A percentile compares a stretch with the other conserved stretches of the same genome.
Conservation (phyloP, 192 early-diverging fungal species). For the Coemansia sp. region DNA sequence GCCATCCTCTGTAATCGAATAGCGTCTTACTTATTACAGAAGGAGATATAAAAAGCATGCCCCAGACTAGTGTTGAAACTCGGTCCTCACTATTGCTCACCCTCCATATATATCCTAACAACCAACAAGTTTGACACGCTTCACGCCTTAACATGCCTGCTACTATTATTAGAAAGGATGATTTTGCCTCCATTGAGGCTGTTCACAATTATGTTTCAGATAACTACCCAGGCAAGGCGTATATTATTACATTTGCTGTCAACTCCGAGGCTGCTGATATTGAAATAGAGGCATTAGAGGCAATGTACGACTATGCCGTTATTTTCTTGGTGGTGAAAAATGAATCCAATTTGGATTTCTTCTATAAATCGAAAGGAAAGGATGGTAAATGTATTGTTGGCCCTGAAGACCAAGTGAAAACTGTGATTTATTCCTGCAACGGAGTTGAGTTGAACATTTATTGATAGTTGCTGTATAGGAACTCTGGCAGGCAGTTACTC, state of each 20-base stretch:
- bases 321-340: neutral
- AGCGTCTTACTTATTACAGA: neutral
- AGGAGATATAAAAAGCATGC: neutral
- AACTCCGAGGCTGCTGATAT: neutral
- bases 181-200: neutral
- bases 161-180: neutral
- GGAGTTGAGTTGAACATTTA: too few relatives aligned
- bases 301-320: neutral
- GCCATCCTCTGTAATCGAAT: neutral
- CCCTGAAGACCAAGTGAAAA: too few relatives aligned
- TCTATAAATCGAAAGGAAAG: too few relatives aligned
- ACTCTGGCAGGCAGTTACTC: too few relatives aligned
- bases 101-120: neutral
- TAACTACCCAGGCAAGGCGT: neutral
- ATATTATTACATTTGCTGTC: neutral
- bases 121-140: neutral
- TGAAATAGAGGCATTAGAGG: neutral
- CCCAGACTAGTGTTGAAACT: neutral
- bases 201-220: neutral
- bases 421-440: too few relatives aligned
- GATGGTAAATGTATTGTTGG: too few relatives aligned
- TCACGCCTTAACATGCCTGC: neutral
- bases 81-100: neutral
- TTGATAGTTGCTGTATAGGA: too few relatives aligned
- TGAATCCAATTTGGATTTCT: too few relatives aligned